Evolutionary conservation across 2,329 filamentous ascomycete species (phyloP).

Genomic region (Neofusicoccum cordaticola): DNA sequence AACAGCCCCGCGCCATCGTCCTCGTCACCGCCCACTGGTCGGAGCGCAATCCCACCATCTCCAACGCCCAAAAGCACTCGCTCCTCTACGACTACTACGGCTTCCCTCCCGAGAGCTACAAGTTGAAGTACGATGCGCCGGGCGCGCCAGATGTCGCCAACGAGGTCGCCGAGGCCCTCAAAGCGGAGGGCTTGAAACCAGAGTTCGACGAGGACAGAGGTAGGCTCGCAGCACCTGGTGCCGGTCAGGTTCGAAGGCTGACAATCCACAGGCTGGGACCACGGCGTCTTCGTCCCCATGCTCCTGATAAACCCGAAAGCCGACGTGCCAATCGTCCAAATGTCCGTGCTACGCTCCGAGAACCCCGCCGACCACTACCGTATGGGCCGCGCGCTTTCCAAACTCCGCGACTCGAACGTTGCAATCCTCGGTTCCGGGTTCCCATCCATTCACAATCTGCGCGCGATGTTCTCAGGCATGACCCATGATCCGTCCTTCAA

Average conservation of each 20-base stretch:
- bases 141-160: constrained; percentile 55
- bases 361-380: constrained; percentile 49
- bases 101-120: constrained; percentile 57
- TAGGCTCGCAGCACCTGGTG: constrained; percentile 18
- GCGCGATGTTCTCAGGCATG: constrained; percentile 42
- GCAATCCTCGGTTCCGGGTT: constrained; percentile 61
- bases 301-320: constrained; percentile 54
- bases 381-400: constrained; percentile 53
- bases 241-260: not conserved
- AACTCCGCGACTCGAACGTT: constrained; percentile 53
- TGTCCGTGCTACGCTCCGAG: constrained; percentile 55
- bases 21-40: constrained; percentile 61
- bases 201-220: constrained; percentile 32
- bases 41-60: constrained; percentile 50
- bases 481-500: constrained; percentile 30
- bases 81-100: constrained; percentile 60
- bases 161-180: constrained; percentile 48
- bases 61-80: constrained; percentile 46
- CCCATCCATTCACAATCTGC: constrained; percentile 57
- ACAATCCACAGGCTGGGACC: constrained; percentile 51
- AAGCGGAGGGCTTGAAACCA: constrained; percentile 44
- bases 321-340: constrained; percentile 55
- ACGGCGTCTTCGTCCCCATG: constrained; percentile 60
- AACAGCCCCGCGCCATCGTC: constrained; percentile 52
- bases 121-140: constrained; percentile 55